A percentile compares a stretch with the other conserved stretches of the same genome.
phyloP scores from a whole-genome alignment of 2,329 filamentous ascomycete genomes.

The Fusarium fujikuroi region DNA sequence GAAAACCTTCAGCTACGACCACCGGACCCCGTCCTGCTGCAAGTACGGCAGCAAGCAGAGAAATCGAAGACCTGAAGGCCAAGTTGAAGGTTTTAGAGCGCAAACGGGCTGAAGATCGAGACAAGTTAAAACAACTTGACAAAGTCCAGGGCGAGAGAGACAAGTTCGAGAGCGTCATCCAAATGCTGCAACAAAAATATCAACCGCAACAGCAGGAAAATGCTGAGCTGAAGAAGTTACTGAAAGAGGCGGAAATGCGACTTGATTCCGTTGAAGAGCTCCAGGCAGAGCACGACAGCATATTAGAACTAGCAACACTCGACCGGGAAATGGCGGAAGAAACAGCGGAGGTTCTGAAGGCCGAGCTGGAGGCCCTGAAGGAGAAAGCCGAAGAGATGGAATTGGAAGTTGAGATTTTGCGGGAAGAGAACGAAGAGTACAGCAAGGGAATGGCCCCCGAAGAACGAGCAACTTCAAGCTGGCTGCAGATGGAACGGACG shows the following conservation, averaged over 20 bases:
- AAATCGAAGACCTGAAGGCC: constrained; percentile 88
- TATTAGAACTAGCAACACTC: constrained; percentile 85
- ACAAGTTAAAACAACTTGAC: constrained; percentile 83
- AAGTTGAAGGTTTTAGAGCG: constrained; percentile 90
- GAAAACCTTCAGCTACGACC: constrained; percentile 44
- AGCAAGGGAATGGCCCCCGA: constrained; percentile 87
- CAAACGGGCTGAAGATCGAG: constrained; percentile 85
- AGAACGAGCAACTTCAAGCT: constrained; percentile 86
- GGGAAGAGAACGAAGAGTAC: constrained; percentile 87
- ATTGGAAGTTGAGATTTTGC: constrained; percentile 86
- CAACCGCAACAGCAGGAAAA: constrained; percentile 87
- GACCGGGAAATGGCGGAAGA: constrained; percentile 98
- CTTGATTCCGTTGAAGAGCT: constrained; percentile 75
- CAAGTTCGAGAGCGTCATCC: constrained; percentile 84
- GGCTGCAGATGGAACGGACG: constrained; percentile 89
- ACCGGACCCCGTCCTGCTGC: constrained; percentile 51
- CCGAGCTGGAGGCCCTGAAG: constrained; percentile 81
- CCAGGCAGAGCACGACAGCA: constrained; percentile 85
- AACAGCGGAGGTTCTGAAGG: constrained; percentile 82
- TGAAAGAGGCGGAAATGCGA: constrained; percentile 79
- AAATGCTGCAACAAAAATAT: constrained; percentile 90
- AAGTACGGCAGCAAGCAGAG: constrained; percentile 66
- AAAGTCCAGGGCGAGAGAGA: constrained; percentile 80
- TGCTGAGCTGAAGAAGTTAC: constrained; percentile 76
- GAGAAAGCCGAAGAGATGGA: constrained; percentile 84